Percentiles rank a stretch among this genome's conserved stretches.
Conservation (phyloP, 2,329 filamentous ascomycete species). For the Fusarium sp. region DNA sequence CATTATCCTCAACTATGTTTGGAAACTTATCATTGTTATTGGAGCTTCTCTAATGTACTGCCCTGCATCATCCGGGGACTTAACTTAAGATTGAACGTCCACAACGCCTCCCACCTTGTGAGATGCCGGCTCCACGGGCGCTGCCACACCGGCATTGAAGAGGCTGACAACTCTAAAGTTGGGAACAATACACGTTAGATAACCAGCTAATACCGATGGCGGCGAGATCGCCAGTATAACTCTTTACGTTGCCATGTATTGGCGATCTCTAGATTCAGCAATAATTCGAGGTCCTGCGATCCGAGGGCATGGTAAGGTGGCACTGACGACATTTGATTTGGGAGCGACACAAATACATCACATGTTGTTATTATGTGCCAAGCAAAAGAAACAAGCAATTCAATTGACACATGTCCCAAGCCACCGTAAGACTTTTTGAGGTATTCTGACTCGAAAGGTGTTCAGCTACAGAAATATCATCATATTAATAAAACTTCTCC, state of each 20-base stretch:
- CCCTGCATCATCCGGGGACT: constrained; percentile 20
- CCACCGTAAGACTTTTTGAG: constrained; percentile 16
- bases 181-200: background rate
- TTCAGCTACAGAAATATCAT: background rate
- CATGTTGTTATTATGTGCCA: constrained; percentile 16
- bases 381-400: constrained; percentile 13
- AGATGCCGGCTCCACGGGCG: constrained; percentile 23
- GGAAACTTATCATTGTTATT: background rate
- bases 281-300: background rate
- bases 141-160: background rate
- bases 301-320: constrained; percentile 2
- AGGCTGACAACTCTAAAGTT: constrained; percentile 5
- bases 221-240: background rate
- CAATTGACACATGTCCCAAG: constrained; percentile 17
- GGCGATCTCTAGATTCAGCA: background rate
- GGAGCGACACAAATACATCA: background rate
- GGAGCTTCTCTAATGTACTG: background rate
- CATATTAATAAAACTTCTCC: constrained; percentile 20
- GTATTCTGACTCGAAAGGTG: background rate
- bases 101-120: constrained; percentile 26
- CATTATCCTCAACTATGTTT: background rate
- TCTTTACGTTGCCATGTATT: constrained; percentile 2
- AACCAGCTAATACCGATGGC: background rate
- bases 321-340: constrained; percentile 6
- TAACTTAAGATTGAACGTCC: constrained; percentile 1